Percentiles rank a stretch among this genome's conserved stretches.
These are phyloP conservation scores for Neurospora sp. DNA, from an alignment of 495 filamentous ascomycete species.

Conservation along the genomic window DNA sequence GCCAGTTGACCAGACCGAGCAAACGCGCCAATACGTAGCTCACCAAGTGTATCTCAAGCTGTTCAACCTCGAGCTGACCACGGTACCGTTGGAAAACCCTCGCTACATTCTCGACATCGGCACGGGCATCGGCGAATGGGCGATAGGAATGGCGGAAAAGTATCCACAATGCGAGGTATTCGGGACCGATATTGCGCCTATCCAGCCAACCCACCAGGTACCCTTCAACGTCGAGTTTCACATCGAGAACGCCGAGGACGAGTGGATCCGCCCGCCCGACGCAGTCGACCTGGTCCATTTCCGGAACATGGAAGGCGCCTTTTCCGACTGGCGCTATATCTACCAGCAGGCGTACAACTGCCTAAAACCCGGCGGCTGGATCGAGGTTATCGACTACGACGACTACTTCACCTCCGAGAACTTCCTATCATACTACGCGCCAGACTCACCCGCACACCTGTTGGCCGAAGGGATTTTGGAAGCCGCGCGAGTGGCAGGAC, in stretches of 20 bases:
- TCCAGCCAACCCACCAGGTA: slow-evolving; percentile 39
- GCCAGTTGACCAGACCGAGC: slow-evolving; percentile 67
- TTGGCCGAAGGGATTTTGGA: slow-evolving; percentile 26
- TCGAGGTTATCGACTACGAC: slow-evolving; percentile 52
- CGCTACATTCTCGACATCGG: slow-evolving; percentile 57
- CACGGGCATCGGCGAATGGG: slow-evolving; percentile 63
- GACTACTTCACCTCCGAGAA: slow-evolving; percentile 25
- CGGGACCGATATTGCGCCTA: slow-evolving; percentile 57
- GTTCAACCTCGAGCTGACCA: slow-evolving; percentile 49
- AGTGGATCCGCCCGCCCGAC: slow-evolving; percentile 44
- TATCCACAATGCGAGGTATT: slow-evolving; percentile 54
- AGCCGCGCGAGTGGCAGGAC: slow-evolving; percentile 32
- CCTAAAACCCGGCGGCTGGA: slow-evolving; percentile 53
- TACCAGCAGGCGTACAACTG: slow-evolving; percentile 51
- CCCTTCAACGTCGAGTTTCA: slow-evolving; percentile 62
- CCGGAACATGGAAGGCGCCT: slow-evolving; percentile 52
- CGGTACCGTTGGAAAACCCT: slow-evolving; percentile 43
- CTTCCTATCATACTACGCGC: slow-evolving; percentile 30
- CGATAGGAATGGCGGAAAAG: slow-evolving; percentile 57
- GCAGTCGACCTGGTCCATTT: slow-evolving; percentile 59
- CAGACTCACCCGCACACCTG: slow-evolving; percentile 25
- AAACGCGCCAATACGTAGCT: slow-evolving; percentile 56
- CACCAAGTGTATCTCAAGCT: slow-evolving; percentile 55
- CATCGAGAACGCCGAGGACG: slow-evolving; percentile 55
- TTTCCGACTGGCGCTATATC: slow-evolving; percentile 49